Evolutionary conservation across 2,329 filamentous ascomycete genomes (phyloP), one percentile per base, ranked within the genome.

Genomic region (Fusarium subglutinans): DNA sequence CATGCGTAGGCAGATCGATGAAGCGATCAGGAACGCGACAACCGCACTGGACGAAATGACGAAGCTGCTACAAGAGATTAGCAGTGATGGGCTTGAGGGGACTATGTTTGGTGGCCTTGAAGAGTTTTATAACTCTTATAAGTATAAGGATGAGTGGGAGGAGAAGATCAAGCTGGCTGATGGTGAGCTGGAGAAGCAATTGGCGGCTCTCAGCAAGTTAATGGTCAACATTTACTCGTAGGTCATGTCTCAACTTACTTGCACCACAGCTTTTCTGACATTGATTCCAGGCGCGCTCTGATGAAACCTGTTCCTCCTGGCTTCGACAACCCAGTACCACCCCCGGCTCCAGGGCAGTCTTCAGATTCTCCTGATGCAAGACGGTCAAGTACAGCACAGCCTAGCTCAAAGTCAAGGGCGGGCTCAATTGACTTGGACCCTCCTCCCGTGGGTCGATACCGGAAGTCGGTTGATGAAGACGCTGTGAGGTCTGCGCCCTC

Each of bases 181-280:
- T 57, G 73, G 56, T 0, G 76, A 79, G 2, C 66, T 82, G 30
- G 77, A 82, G 48, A 79, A 75, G 50, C 78, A 82, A 47, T 33
- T 82, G 26, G 72, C 68, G 1, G 66, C 61, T 17, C 62, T 82
- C 1, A 80, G 77, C 30, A 79, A 73, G 30, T 63, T 81, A 3
- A 81, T 82, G 80, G 76, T 80, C 7, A 81, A 80, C 15, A 77
- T 82, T 6, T 81, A 82, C 72, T 79, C 80, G 80, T 81, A 51
- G 61, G 79, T 80, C 5, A 3, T 17, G 12, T 6, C 14, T 2
- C 2, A 6, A n/a, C 22, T 41, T 41, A 30, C 33, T 35, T 35
- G 60, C 40, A 56, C 20, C 17, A 22, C 38, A 2, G 3, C 4
- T 10, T 10, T 51, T 20, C 72, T 78, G 18, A 78, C 35, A 4